Evolutionary conservation across 352 stramenopile species (phyloP).

Genomic region (Globisporangium cylindrosporum): DNA sequence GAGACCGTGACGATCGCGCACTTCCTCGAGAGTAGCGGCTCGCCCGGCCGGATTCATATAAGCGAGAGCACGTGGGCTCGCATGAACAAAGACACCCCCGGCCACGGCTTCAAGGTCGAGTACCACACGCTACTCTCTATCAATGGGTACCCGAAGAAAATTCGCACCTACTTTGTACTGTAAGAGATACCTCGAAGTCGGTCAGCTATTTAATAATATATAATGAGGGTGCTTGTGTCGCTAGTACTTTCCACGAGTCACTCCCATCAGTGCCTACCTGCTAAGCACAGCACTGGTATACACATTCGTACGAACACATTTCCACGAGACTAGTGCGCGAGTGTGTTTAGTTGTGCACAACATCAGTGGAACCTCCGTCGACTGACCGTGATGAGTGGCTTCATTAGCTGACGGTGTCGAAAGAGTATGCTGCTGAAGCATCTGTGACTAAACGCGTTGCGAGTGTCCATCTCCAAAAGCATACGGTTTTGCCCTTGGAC

Average conservation of each 20-base stretch:
- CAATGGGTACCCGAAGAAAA: slow-evolving; percentile 70
- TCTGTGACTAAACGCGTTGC: too few relatives aligned
- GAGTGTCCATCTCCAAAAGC: too few relatives aligned
- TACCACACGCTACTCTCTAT: slow-evolving; percentile 82
- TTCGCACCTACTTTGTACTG: slow-evolving; percentile 75
- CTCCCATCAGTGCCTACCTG: too few relatives aligned
- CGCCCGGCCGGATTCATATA: slow-evolving; percentile 78
- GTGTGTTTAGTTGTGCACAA: too few relatives aligned
- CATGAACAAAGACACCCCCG: slow-evolving; percentile 80
- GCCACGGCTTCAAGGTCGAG: slow-evolving; percentile 80
- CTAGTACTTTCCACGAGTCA: neutral
- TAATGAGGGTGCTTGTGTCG: too few relatives aligned
- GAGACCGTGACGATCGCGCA: slow-evolving; percentile 85
- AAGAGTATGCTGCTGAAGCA: too few relatives aligned
- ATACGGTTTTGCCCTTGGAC: too few relatives aligned
- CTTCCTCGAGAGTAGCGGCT: slow-evolving; percentile 74
- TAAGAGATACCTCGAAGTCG: slow-evolving; percentile 19
- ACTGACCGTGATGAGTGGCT: too few relatives aligned
- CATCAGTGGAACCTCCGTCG: too few relatives aligned
- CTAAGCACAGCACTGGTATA: neutral
- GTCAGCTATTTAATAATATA: neutral
- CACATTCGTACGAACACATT: neutral
- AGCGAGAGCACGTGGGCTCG: slow-evolving; percentile 74
- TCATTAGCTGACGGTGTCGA: too few relatives aligned
- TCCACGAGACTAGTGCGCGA: too few relatives aligned